Conservation (phyloP, 768 basidiomycete species). For the Clavulina sp. region DNA sequence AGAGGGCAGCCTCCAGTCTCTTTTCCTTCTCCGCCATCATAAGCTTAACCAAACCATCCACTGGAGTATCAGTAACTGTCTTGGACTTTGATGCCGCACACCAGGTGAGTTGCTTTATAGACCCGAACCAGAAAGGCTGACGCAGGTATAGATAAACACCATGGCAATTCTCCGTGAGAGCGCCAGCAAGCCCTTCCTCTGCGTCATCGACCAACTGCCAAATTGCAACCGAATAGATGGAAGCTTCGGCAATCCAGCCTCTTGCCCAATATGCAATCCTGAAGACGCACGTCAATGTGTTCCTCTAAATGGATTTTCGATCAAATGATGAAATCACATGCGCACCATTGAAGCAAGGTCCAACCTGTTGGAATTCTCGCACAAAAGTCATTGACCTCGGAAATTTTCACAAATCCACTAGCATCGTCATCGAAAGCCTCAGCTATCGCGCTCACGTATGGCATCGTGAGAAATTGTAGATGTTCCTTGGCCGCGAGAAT, state of each 20-base stretch:
- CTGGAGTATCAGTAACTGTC: background rate
- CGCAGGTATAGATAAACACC: background rate
- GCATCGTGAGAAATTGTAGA: background rate
- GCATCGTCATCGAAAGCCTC: background rate
- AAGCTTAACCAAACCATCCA: background rate
- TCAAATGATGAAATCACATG: background rate
- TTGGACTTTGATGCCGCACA: background rate
- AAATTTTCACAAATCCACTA: background rate
- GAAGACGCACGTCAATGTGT: too few species aligned
- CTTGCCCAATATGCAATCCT: background rate
- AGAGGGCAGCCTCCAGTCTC: background rate
- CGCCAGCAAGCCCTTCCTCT: background rate
- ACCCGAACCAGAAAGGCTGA: background rate
- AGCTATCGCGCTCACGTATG: background rate
- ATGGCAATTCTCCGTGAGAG: background rate
- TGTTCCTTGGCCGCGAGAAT: background rate
- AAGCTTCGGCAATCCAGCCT: background rate
- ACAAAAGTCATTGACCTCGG: background rate
- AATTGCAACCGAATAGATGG: background rate
- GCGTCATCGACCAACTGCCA: background rate
- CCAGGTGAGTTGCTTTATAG: background rate
- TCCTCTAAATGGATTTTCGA: too few species aligned
- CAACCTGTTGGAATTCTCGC: background rate
- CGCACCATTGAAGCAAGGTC: background rate
- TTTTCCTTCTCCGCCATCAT: background rate